Evolutionary conservation across 768 basidiomycete species (phyloP), one percentile per base, ranked within the genome.

Genomic region (Serendipita indica): DNA sequence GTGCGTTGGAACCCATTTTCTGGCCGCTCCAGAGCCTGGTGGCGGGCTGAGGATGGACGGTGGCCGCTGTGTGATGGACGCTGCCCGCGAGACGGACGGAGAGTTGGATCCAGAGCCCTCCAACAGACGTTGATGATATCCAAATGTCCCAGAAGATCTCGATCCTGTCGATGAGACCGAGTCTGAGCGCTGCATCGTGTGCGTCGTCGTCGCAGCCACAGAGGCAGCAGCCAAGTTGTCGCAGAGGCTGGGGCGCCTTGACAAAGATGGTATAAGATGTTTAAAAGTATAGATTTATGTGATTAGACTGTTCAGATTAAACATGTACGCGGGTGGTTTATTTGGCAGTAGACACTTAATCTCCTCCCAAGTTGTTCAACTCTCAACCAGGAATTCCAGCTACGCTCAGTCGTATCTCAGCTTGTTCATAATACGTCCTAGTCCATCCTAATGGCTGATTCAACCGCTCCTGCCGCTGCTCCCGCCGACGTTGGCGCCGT

Each of bases 21-120:
- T 54, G 7, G 49, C 10, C 18, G 18, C 16, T 18, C 5, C 27
- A 43, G 41, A 43, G 2, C 22, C 30, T 27, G 22, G 12, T 4
- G 49, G 49, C n/a, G 49, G 49, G 30, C 49, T 54, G 49, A 54
- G 49, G n/a, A 54, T 54, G 22, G 49, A 54, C n/a, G 49, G 49
- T 54, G 49, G 22, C 4, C 49, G 49, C 30, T 54, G 49, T 27
- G 49, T 32, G n/a, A 54, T 27, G n/a, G 49, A 54, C 30, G 22
- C 49, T 10, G 49, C 20, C n/a, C 49, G 20, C 16, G 49, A 54
- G 3, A 54, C 7, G 20, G 49, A 54, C 7, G 22, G 22, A 10
- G 22, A 27, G 30, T 54, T 54, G 49, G 49, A 54, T 18, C 41
- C 41, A 6, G 41, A 43, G 41, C 41, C 41, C n/a, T 54, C 49